phyloP scores from a whole-genome alignment of 2,329 filamentous ascomycete species.

The Mycosphaerella sp. region DNA sequence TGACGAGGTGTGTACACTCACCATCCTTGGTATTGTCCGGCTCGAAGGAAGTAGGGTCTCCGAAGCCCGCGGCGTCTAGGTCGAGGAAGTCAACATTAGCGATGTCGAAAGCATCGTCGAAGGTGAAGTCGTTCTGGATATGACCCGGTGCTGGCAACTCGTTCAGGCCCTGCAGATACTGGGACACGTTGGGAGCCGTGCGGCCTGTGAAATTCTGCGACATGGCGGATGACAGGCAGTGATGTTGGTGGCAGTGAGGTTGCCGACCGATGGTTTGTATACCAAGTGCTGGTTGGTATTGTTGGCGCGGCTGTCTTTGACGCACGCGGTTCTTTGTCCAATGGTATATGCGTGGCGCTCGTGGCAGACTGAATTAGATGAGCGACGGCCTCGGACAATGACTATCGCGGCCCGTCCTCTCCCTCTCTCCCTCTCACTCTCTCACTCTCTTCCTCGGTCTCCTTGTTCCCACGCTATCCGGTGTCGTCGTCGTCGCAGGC shows the following conservation, averaged over 20 bases:
- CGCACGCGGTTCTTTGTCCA: slow-evolving; percentile 2
- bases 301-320: slow-evolving; percentile 1
- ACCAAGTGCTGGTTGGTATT: neutral
- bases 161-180: slow-evolving; percentile 84
- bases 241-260: neutral
- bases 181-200: slow-evolving; percentile 78
- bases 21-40: slow-evolving; percentile 13
- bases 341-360: neutral
- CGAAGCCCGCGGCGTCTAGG: slow-evolving; percentile 50
- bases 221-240: slow-evolving; percentile 44
- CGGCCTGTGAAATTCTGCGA: slow-evolving; percentile 68
- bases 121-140: slow-evolving; percentile 53
- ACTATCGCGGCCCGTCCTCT: neutral
- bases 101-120: slow-evolving; percentile 52
- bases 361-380: neutral
- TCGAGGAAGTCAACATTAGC: slow-evolving; percentile 56
- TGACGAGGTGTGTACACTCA: slow-evolving; percentile 12
- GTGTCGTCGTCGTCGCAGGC: neutral
- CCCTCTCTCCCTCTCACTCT: neutral
- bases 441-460: neutral
- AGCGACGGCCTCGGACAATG: neutral
- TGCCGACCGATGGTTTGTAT: neutral
- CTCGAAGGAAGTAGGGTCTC: slow-evolving; percentile 1
- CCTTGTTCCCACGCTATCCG: too few species aligned
- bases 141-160: slow-evolving; percentile 58